These are phyloP conservation scores for Phaseolus lunatus DNA, from an alignment of 306 rosid species.

Conservation along the genomic window DNA sequence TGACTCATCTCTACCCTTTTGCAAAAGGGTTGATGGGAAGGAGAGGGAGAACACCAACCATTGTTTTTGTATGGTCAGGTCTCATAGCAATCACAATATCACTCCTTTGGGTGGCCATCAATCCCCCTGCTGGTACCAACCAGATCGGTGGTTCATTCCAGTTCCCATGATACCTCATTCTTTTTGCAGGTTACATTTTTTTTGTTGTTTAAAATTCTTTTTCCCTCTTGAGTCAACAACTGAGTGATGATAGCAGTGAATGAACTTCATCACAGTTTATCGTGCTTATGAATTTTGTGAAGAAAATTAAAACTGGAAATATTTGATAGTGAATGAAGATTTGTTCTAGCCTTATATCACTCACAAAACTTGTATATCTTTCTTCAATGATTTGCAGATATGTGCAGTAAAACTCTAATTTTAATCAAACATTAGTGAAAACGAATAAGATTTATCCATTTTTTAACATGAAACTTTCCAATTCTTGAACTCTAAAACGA, in stretches of 20 bases:
- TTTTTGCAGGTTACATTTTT: conserved; percentile 37
- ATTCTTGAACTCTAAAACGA: too few relatives aligned
- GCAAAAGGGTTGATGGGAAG: conserved; percentile 98
- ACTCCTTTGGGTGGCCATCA: conserved; percentile 98
- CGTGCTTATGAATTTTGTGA: conserved; percentile 45
- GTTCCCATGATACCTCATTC: conserved; percentile 66
- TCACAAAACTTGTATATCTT: not conserved
- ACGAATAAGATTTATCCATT: too few relatives aligned
- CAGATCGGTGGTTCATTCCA: conserved; percentile 93
- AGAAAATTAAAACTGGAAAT: conserved; percentile 5
- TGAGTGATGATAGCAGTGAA: conserved; percentile 38
- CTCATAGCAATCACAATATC: conserved; percentile 91
- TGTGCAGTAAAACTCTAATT: too few relatives aligned
- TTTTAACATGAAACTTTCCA: too few relatives aligned
- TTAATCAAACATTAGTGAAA: too few relatives aligned
- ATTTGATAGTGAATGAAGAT: conserved; percentile 16
- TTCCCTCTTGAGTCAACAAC: conserved; percentile 16
- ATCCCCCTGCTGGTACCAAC: conserved; percentile 73
- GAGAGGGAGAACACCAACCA: conserved; percentile 94
- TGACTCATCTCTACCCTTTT: conserved; percentile 93
- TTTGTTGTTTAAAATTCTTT: conserved; percentile 44
- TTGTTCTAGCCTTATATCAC: not conserved
- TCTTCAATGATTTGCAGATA: too few relatives aligned
- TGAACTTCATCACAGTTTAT: conserved; percentile 39
- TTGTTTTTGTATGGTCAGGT: conserved; percentile 99